phyloP scores from a whole-genome alignment of 1,284 basidiomycete species.

The Melampsora abietis-canadensis region DNA sequence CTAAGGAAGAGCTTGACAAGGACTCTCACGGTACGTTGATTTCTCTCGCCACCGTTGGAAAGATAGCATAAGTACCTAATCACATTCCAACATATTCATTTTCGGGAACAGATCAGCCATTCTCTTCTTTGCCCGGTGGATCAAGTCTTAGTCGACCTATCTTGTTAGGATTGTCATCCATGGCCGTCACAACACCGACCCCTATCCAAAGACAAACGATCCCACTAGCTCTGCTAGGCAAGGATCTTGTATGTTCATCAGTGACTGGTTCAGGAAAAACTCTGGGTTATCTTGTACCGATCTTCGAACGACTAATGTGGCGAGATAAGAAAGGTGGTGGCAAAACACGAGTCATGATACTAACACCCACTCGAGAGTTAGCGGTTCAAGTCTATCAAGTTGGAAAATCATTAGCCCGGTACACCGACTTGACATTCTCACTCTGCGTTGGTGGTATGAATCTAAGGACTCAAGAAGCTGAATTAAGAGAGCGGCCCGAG shows the following conservation, averaged over 20 bases:
- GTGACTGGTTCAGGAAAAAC: conserved; percentile 97
- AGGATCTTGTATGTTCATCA: conserved; percentile 90
- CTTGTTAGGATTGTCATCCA: conserved; percentile 74
- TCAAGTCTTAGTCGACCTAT: conserved; percentile 80
- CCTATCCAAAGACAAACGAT: conserved; percentile 92
- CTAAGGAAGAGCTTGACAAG: conserved; percentile 39
- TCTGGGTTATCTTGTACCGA: conserved; percentile 89
- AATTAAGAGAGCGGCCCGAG: conserved; percentile 80
- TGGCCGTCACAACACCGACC: conserved; percentile 81
- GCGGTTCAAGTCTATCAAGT: conserved; percentile 93
- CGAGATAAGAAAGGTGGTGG: conserved; percentile 45
- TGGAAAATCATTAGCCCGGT: conserved; percentile 74
- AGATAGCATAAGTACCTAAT: background rate
- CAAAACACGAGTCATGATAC: conserved; percentile 86
- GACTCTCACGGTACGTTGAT: conserved; percentile 31
- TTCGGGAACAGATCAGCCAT: conserved; percentile 30
- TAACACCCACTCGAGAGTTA: conserved; percentile 89
- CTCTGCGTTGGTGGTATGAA: conserved; percentile 88
- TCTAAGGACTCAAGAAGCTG: conserved; percentile 80
- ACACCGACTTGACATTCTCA: conserved; percentile 83
- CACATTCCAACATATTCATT: background rate
- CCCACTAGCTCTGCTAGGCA: conserved; percentile 84
- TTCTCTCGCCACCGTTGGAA: background rate
- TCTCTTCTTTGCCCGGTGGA: conserved; percentile 40
- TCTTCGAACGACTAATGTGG: conserved; percentile 72